Evolutionary conservation across 345 rosid species (phyloP), one percentile per base, ranked within the genome.

Genomic region (Eucalyptus sp.): DNA sequence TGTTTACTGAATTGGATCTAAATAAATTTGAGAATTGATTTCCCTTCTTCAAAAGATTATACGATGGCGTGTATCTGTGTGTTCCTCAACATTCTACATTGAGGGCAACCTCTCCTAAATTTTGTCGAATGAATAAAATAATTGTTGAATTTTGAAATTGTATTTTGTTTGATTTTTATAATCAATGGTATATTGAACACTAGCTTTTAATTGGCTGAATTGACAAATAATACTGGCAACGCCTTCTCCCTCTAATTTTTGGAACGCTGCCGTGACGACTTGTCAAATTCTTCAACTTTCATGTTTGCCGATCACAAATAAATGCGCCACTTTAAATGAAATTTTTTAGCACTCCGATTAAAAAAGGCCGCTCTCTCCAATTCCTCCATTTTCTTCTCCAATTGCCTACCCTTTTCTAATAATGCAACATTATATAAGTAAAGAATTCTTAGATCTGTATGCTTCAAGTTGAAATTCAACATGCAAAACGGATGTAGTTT

Each of bases 401-500:
- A 7, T 37, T 37, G 41, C 4, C 41, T 37, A 37, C 41, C 41
- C 41, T 37, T 37, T 37, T 37, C 4, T 37, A 37, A 37, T 37
- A 54, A 54, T 20, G 10, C 58, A 54, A 54, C 58, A 20, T 54
- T 54, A 54, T 54, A 54, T 1, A 54, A 54, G 25, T 25, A 22
- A 54, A 54, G 25, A 54, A 54, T 54, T 54, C 10, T 0, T 8
- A 54, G 25, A 54, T 20, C 58, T 54, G 4, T 54, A 54, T 54
- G 58, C 58, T 54, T 54, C 58, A 3, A 8, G 25, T 54, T 20
- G 1, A 7, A 54, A 20, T 7, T 54, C 2, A 50, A 1, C 3
- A 50, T 0, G 4, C 15, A 10, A 25, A 10, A 25, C n/a, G 0
- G 31, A 60, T 10, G 3, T 60, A 0, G 14, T 60, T 25, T 60